A percentile compares a stretch with the other conserved stretches of the same genome.
These are phyloP conservation scores for Mortierella sp. DNA, from an alignment of 371 early-diverging fungal species.

Conservation along the genomic window DNA sequence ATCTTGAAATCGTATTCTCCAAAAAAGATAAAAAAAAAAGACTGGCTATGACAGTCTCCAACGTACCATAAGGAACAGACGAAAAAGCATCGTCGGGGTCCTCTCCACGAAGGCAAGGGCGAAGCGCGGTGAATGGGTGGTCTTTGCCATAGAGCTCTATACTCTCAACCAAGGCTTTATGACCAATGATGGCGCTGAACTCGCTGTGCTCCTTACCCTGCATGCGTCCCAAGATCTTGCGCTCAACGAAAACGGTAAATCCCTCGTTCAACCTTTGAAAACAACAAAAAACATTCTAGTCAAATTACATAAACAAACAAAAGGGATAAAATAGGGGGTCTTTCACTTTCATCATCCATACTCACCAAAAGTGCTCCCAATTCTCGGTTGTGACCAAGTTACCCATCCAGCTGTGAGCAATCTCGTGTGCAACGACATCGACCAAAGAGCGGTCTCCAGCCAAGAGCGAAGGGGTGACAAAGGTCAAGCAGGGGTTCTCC, in stretches of 20 bases:
- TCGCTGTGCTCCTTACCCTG: slow-evolving; percentile 90
- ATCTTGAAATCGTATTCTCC: background rate
- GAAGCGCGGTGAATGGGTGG: slow-evolving; percentile 84
- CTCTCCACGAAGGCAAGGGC: slow-evolving; percentile 81
- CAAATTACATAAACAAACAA: background rate
- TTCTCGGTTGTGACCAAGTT: slow-evolving; percentile 93
- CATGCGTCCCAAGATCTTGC: slow-evolving; percentile 89
- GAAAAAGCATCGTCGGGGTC: slow-evolving; percentile 98
- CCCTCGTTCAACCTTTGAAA: slow-evolving; percentile 96
- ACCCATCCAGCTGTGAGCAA: slow-evolving; percentile 97
- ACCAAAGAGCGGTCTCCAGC: slow-evolving; percentile 96
- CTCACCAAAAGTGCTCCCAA: slow-evolving; percentile 79
- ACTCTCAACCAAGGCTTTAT: slow-evolving; percentile 80
- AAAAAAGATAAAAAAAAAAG: background rate
- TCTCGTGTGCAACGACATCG: slow-evolving; percentile 97
- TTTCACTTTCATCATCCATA: background rate
- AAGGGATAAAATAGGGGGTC: background rate
- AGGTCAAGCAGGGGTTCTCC: slow-evolving; percentile 98
- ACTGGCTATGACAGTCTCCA: background rate
- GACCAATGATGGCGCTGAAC: slow-evolving; percentile 91
- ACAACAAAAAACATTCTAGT: background rate
- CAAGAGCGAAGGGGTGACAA: slow-evolving; percentile 89
- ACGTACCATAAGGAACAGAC: slow-evolving; percentile 89
- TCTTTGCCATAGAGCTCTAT: slow-evolving; percentile 83
- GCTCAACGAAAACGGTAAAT: slow-evolving; percentile 95